Conservation (phyloP, 768 basidiomycete genomes). For the Leccinum aurantiacum region DNA sequence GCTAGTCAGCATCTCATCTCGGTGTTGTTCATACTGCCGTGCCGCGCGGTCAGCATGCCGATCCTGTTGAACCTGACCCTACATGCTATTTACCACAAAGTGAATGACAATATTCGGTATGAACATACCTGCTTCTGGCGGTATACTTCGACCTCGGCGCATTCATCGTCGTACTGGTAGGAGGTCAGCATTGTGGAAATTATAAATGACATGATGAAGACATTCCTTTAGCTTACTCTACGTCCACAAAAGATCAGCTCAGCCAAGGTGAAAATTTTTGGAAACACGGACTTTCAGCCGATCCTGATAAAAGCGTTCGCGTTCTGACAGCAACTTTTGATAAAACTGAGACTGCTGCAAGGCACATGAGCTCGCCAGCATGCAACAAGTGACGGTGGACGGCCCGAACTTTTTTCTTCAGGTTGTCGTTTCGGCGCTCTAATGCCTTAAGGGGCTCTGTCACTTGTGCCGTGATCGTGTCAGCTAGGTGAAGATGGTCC, state of each 20-base stretch:
- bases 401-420: conserved; percentile 60
- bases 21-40: conserved; percentile 75
- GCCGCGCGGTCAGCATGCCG: conserved; percentile 72
- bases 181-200: conserved; percentile 8
- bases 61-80: conserved; percentile 73
- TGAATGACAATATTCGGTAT: background rate
- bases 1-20: conserved; percentile 72
- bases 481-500: conserved; percentile 68
- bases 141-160: conserved; percentile 65
- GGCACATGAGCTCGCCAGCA: conserved; percentile 13
- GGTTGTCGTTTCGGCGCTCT: conserved; percentile 62
- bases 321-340: conserved; percentile 66
- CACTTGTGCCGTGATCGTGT: conserved; percentile 57
- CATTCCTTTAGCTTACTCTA: conserved; percentile 35
- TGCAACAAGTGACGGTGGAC: background rate
- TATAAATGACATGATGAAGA: background rate
- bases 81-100: conserved; percentile 9
- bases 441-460: conserved; percentile 61
- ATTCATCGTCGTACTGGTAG: conserved; percentile 75
- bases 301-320: conserved; percentile 66
- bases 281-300: conserved; percentile 59
- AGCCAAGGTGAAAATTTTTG: conserved; percentile 1
- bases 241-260: conserved; percentile 5
- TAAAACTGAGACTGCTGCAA: conserved; percentile 66
- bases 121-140: conserved; percentile 72